Base-by-base conservation (phyloP, 148 eudicot genomes). In the Pharnaceum exiguum region DNA sequence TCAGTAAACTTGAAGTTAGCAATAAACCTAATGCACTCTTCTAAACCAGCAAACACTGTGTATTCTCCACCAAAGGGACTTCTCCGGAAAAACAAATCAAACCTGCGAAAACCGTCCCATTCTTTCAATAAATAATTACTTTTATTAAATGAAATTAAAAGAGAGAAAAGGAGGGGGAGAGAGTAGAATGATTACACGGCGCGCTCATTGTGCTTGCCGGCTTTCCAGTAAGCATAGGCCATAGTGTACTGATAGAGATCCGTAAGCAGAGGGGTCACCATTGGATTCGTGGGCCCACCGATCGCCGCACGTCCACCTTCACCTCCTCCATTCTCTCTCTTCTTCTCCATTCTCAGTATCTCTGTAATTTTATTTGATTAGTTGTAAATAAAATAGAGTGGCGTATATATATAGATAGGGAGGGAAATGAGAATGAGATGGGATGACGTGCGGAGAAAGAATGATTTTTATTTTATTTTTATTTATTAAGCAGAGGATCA, bases 161-260 rank as follows among this genome's bases (percentile, higher is more conserved):
- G 44, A 10, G 15, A 6, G 23, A 16, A 8, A 4, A 11, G 16
- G 26, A 19, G 33, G 19, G 13, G 5, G 32, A 26, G 50, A 51
- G 7, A 77, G 81, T 67, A 65, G n/a, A n/a, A n/a, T n/a, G n/a
- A n/a, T n/a, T n/a, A 90, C 97, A 90, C 97, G 56, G 97, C 91
- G 46, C 77, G 83, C 19, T 90, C 93, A 55, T 75, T 73, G 26
- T 90, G 95, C 63, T 90, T 90, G 60, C 82, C 80, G 44, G 95
- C 95, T 84, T 87, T 90, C 97, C 97, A 90, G 69, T 87, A 87
- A 67, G 97, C 95, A 73, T 87, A 90, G 25, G 97, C 97, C 97
- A 90, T 86, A 17, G 97, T 90, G 66, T 74, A 84, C 83, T 90
- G 95, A 65, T 90, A 90, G 46, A 82, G 82, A 84, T 90, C 97